phyloP scores from a whole-genome alignment of 192 early-diverging fungal species.

The Pilaira anomala region DNA sequence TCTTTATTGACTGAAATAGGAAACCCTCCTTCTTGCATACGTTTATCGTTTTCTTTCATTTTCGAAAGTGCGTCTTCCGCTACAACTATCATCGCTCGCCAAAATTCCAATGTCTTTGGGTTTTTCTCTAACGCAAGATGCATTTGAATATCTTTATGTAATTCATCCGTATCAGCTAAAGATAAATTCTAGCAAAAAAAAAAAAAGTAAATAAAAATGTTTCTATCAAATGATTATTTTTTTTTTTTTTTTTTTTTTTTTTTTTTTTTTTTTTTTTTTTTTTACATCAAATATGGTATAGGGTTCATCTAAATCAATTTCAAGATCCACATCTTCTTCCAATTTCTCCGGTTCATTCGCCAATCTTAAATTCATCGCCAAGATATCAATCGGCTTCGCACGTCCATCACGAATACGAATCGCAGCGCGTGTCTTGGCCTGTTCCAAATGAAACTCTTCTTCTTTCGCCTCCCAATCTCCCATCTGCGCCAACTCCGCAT shows the following conservation, averaged over 20 bases:
- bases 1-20: conserved; percentile 52
- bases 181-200: conserved; percentile 54
- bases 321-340: conserved; percentile 72
- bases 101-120: conserved; percentile 74
- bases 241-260: not conserved
- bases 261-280: no score
- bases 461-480: conserved; percentile 97
- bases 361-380: conserved; percentile 86
- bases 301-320: conserved; percentile 88
- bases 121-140: conserved; percentile 84
- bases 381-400: conserved; percentile 88
- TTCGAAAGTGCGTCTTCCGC: conserved; percentile 66
- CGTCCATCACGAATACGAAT: conserved; percentile 86
- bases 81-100: conserved; percentile 81
- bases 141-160: conserved; percentile 84
- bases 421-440: conserved; percentile 88
- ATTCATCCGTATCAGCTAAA: conserved; percentile 67
- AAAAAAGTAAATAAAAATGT: not conserved
- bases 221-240: no score
- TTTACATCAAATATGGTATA: conserved; percentile 70
- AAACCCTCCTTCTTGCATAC: conserved; percentile 39
- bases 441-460: conserved; percentile 89
- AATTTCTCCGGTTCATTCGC: conserved; percentile 67
- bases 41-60: conserved; percentile 29
- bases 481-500: conserved; percentile 80